Conservation (phyloP, 2,329 filamentous ascomycete species). For the Cyphellophora attinorum region DNA sequence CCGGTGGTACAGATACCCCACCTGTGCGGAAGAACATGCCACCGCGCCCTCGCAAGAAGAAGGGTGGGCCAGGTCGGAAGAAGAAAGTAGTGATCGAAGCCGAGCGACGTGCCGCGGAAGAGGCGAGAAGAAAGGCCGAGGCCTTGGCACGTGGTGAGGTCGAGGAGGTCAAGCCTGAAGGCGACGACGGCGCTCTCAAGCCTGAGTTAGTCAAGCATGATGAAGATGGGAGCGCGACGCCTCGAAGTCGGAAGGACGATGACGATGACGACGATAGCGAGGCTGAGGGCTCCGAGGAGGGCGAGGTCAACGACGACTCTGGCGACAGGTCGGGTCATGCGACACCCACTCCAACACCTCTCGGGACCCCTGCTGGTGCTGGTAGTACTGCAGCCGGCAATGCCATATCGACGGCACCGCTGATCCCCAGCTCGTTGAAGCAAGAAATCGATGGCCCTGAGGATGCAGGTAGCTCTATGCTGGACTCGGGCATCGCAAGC, state of each 20-base stretch:
- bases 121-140: neutral
- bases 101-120: neutral
- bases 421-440: neutral
- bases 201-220: neutral
- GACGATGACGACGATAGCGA: slow-evolving; percentile 11
- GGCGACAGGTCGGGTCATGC: neutral
- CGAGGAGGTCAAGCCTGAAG: neutral
- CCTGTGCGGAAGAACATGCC: slow-evolving; percentile 16
- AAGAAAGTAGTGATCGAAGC: slow-evolving; percentile 5
- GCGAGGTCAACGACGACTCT: slow-evolving; percentile 15
- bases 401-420: too few relatives aligned
- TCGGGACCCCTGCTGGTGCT: neutral
- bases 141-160: slow-evolving; percentile 2
- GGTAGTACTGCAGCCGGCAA: neutral
- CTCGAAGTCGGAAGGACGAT: slow-evolving; percentile 4
- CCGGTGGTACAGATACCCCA: slow-evolving; percentile 6
- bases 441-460: neutral
- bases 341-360: neutral
- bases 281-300: slow-evolving; percentile 19
- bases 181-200: neutral
- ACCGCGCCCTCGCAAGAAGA: slow-evolving; percentile 16
- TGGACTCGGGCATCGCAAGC: neutral
- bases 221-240: neutral
- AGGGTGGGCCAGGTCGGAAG: slow-evolving; percentile 16
- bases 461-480: neutral